phyloP scores from a whole-genome alignment of 768 basidiomycete genomes.

The Termitomyces sp. region DNA sequence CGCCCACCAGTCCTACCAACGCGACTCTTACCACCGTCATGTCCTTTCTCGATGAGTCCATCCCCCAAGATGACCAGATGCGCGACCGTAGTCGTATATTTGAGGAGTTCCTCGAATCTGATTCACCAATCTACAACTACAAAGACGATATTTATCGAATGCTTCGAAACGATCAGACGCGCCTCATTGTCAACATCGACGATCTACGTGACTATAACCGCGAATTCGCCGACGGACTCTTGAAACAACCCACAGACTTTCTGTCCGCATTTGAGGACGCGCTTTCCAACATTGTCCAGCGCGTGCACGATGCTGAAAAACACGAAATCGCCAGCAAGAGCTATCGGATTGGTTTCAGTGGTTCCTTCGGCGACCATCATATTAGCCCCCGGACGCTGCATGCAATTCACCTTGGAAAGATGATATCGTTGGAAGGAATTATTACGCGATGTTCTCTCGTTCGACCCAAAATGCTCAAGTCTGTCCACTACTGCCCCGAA shows the following conservation, averaged over 20 bases:
- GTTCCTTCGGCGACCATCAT: slow-evolving; percentile 97
- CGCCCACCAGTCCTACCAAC: background rate
- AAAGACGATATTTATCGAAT: slow-evolving; percentile 79
- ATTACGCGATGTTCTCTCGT: slow-evolving; percentile 98
- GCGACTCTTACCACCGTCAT: slow-evolving; percentile 21
- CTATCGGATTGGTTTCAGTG: slow-evolving; percentile 88
- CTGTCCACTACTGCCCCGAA: slow-evolving; percentile 92
- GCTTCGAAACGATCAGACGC: slow-evolving; percentile 77
- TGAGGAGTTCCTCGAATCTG: slow-evolving; percentile 77
- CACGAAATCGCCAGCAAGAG: slow-evolving; percentile 77
- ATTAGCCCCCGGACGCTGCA: slow-evolving; percentile 91
- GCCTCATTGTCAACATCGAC: slow-evolving; percentile 94
- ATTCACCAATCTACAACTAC: slow-evolving; percentile 72
- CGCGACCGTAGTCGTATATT: slow-evolving; percentile 76
- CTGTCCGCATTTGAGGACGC: slow-evolving; percentile 90
- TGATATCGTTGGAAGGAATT: slow-evolving; percentile 97
- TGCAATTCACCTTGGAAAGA: slow-evolving; percentile 86
- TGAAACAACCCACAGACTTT: slow-evolving; percentile 85
- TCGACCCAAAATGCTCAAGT: slow-evolving; percentile 97
- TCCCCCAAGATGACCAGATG: slow-evolving; percentile 66
- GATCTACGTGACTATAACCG: slow-evolving; percentile 92
- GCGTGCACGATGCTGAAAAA: slow-evolving; percentile 73
- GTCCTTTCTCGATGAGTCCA: slow-evolving; percentile 52
- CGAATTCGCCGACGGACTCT: slow-evolving; percentile 81
- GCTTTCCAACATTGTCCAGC: slow-evolving; percentile 66